Evolutionary conservation across 352 stramenopile species (phyloP).

Genomic region (Phytophthora melonis): DNA sequence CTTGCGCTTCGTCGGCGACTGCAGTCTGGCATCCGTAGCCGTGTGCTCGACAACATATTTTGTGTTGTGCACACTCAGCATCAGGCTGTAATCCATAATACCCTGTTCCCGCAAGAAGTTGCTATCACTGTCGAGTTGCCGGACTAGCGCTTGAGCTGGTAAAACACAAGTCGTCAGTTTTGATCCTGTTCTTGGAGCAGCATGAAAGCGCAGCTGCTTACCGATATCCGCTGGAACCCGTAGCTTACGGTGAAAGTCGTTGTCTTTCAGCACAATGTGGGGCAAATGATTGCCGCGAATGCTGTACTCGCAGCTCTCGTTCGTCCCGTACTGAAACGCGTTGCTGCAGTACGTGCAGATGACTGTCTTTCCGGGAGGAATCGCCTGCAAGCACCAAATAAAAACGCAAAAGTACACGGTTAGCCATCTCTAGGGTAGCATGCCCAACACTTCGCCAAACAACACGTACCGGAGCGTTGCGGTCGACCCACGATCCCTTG

Average conservation of each 20-base stretch:
- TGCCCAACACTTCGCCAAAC: neutral
- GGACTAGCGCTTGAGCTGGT: conserved; percentile 63
- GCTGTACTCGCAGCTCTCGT: conserved; percentile 77
- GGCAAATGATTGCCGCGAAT: conserved; percentile 81
- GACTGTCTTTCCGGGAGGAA: conserved; percentile 82
- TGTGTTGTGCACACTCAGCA: conserved; percentile 88
- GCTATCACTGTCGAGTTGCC: conserved; percentile 76
- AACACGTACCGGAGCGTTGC: conserved; percentile 72
- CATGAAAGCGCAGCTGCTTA: conserved; percentile 11
- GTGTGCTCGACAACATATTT: conserved; percentile 86
- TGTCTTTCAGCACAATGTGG: conserved; percentile 88
- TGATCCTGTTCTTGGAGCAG: neutral
- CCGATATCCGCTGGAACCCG: conserved; percentile 69
- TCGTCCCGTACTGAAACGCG: conserved; percentile 78
- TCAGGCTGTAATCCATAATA: conserved; percentile 92
- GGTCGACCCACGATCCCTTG: conserved; percentile 91
- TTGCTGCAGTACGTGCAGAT: conserved; percentile 90
- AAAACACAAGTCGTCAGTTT: conserved; percentile 16
- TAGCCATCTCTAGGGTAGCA: neutral
- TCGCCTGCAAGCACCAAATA: conserved; percentile 46
- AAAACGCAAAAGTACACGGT: neutral
- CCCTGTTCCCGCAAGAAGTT: conserved; percentile 80
- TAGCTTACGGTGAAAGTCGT: conserved; percentile 88
- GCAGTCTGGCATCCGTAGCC: conserved; percentile 43
- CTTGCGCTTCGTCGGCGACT: conserved; percentile 75